Evolutionary conservation across 768 basidiomycete genomes (phyloP).

Genomic region (Asterophora parasitica): DNA sequence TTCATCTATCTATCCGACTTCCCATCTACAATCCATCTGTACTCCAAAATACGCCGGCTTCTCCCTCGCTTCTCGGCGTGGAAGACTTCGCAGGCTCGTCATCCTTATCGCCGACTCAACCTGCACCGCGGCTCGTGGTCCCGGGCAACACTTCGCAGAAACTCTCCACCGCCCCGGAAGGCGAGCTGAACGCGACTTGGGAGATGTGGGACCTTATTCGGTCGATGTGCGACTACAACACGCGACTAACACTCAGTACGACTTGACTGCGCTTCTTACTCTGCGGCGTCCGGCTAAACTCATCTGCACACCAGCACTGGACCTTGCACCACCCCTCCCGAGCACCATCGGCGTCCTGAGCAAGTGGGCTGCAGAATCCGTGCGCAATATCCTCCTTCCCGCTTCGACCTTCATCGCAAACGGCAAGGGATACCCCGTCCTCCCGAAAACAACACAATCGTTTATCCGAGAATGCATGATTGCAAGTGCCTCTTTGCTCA

Average conservation of each 20-base stretch:
- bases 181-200: constrained; percentile 77
- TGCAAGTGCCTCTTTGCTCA: constrained; percentile 35
- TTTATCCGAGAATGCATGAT: constrained; percentile 91
- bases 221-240: constrained; percentile 81
- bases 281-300: background rate
- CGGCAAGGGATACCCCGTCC: constrained; percentile 92
- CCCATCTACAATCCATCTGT: constrained; percentile 76
- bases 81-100: constrained; percentile 3
- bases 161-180: constrained; percentile 39
- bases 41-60: constrained; percentile 37
- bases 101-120: constrained; percentile 13
- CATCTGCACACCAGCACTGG: constrained; percentile 59
- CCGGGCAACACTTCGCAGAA: constrained; percentile 27
- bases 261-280: constrained; percentile 3
- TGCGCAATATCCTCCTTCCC: constrained; percentile 85
- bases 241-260: constrained; percentile 68
- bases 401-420: constrained; percentile 93
- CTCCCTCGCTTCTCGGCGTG: constrained; percentile 17
- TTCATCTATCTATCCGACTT: constrained; percentile 77
- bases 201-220: constrained; percentile 98
- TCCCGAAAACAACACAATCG: constrained; percentile 87
- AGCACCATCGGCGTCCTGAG: constrained; percentile 67
- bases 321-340: constrained; percentile 86
- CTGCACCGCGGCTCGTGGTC: constrained; percentile 32
- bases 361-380: constrained; percentile 92